A percentile compares a stretch with the other conserved stretches of the same genome.
phyloP scores from a whole-genome alignment of 495 filamentous ascomycete genomes.

The Poronia punctata region DNA sequence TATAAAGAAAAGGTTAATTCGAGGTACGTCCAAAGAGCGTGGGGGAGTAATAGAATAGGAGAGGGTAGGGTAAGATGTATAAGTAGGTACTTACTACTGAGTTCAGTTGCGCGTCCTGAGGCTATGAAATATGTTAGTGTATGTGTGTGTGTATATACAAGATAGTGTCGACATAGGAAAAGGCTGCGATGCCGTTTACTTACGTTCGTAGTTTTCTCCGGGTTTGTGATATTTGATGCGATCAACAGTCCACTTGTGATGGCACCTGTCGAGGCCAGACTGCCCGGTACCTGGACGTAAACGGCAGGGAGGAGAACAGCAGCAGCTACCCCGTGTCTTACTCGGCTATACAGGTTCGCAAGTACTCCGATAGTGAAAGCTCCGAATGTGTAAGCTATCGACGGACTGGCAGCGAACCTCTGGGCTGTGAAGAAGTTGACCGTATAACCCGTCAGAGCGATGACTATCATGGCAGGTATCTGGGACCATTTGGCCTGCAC shows the following conservation, averaged over 20 bases:
- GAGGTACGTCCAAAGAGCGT: not conserved
- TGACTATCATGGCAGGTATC: slow-evolving; percentile 69
- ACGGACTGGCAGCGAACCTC: slow-evolving; percentile 64
- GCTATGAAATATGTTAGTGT: slow-evolving; percentile 4
- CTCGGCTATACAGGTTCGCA: slow-evolving; percentile 75
- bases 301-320: slow-evolving; percentile 84
- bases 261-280: slow-evolving; percentile 67
- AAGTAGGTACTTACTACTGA: slow-evolving; percentile 7
- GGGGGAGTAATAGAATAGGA: not conserved
- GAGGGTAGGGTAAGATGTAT: not conserved
- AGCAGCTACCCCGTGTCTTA: slow-evolving; percentile 72
- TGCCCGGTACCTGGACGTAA: slow-evolving; percentile 83
- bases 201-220: not conserved
- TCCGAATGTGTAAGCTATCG: slow-evolving; percentile 75
- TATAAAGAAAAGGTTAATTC: not conserved
- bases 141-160: too few relatives aligned
- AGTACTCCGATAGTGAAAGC: slow-evolving; percentile 76
- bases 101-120: slow-evolving; percentile 1
- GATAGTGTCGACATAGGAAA: too few relatives aligned
- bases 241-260: slow-evolving; percentile 61
- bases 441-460: slow-evolving; percentile 71
- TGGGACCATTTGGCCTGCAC: slow-evolving; percentile 86
- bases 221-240: slow-evolving; percentile 58
- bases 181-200: not conserved
- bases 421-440: slow-evolving; percentile 69